Evolutionary conservation across 169 alveolate species (phyloP), one percentile per base, ranked within the genome.

Genomic region (Eimeria sp.): DNA sequence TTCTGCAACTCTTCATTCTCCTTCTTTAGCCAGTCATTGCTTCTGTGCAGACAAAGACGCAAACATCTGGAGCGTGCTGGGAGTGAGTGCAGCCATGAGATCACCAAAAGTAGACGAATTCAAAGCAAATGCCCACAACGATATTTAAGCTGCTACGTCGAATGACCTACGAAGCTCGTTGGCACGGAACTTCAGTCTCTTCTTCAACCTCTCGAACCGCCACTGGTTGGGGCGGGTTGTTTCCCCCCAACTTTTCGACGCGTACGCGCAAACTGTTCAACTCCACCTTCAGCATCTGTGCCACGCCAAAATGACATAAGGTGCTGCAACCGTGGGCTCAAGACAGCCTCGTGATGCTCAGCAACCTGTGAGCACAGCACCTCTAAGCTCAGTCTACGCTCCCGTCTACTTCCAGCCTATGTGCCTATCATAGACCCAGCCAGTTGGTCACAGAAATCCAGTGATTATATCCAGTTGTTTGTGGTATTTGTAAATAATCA

Each of bases 231-330:
- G 65, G 47, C 34, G 61, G 0, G 45, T 20, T 63, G 65, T 67
- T 54, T 40, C 72, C 93, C 65, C 54, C 82, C 43, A 63, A 20
- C 82, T 87, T 58, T 7, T 40, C 67, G 2, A 87, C 58, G 82
- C 78, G 93, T 0, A 65, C 83, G 43, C 58, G 82, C 80, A 87
- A 45, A 30, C 73, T 87, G 25, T 87, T 30, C 83, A 87, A 27
- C 65, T 87, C 65, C 82, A 45, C 80, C 47, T 87, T 87, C 47
- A 87, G 93, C 93, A 63, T 63, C 93, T 87, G 82, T 65, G 45
- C 16, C 20, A 34, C 11, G 49, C 57, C 82, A 61, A 22, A 20
- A 27, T 27, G 10, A 51, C 91, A 57, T 49, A 11, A 16, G 57
- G 54, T 40, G 45, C 61, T 10, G 61, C 40, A 75, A 45, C 30